Conservation (phyloP, 2,329 filamentous ascomycete genomes). For the Chalaropsis thielavioides region DNA sequence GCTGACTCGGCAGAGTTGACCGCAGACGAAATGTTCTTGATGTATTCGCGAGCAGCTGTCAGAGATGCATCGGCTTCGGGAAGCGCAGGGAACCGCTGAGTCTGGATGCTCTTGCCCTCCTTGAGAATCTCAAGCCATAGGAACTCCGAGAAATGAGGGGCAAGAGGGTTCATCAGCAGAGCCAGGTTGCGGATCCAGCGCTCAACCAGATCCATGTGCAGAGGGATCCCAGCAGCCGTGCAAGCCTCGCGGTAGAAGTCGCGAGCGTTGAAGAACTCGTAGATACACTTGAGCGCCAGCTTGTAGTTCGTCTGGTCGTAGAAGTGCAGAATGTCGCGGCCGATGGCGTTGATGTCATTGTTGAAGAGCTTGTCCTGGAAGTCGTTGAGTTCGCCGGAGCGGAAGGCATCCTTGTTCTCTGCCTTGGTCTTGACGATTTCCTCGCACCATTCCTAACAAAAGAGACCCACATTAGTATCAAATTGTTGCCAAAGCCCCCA, state of each 20-base stretch:
- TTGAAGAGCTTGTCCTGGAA: conserved; percentile 84
- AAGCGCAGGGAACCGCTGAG: conserved; percentile 58
- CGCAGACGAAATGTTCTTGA: conserved; percentile 58
- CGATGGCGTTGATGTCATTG: conserved; percentile 79
- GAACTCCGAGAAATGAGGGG: conserved; percentile 89
- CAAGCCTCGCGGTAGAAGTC: conserved; percentile 83
- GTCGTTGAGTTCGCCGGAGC: conserved; percentile 57
- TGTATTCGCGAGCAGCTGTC: conserved; percentile 68
- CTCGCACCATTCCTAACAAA: conserved; percentile 79
- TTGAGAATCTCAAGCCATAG: conserved; percentile 85
- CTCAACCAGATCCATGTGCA: conserved; percentile 68
- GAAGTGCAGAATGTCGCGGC: conserved; percentile 62
- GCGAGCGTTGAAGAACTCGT: conserved; percentile 77
- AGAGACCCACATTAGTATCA: background rate
- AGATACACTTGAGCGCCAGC: conserved; percentile 51
- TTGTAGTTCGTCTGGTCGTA: conserved; percentile 66
- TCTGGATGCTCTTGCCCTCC: conserved; percentile 62
- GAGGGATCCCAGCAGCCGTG: conserved; percentile 60
- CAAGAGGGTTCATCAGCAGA: conserved; percentile 65
- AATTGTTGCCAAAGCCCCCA: too few relatives aligned
- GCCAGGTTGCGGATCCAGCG: conserved; percentile 80
- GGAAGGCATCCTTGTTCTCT: conserved; percentile 37
- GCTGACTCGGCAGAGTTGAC: conserved; percentile 75
- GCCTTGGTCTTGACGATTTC: conserved; percentile 59
- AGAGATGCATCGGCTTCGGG: conserved; percentile 51